Evolutionary conservation across 2,329 filamentous ascomycete genomes (phyloP).

Genomic region (Cladosporium sp.): DNA sequence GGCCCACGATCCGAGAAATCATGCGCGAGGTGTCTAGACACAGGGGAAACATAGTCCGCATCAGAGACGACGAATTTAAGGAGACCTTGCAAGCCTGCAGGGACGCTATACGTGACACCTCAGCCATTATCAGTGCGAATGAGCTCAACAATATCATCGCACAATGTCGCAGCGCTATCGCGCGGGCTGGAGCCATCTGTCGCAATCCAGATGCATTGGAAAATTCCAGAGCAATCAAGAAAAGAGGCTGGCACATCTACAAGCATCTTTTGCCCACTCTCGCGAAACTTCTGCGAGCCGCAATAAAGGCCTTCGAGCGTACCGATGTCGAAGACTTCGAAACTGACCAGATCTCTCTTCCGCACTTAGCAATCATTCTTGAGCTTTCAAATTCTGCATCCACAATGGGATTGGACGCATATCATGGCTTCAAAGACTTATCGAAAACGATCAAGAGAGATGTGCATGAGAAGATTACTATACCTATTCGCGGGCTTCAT

Average conservation of each 20-base stretch:
- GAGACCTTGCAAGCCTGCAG: not conserved
- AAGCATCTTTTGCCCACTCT: constrained; percentile 25
- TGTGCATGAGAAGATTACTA: not conserved
- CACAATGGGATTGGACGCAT: not conserved
- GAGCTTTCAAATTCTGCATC: not conserved
- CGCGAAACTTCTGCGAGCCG: constrained; percentile 17
- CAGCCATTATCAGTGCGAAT: not conserved
- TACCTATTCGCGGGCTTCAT: not conserved
- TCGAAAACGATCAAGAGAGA: constrained; percentile 13
- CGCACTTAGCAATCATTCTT: not conserved
- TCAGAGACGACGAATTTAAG: not conserved
- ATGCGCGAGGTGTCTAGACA: not conserved
- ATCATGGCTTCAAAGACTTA: not conserved
- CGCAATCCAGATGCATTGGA: not conserved
- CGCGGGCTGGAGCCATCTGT: constrained; percentile 8
- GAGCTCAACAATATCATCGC: not conserved
- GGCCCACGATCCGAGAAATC: not conserved
- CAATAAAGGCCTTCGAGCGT: constrained; percentile 15
- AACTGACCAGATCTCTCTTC: constrained; percentile 1
- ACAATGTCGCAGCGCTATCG: constrained; percentile 11
- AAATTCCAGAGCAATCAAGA: constrained; percentile 12
- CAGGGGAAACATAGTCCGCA: not conserved
- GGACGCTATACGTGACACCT: not conserved
- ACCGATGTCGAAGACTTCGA: constrained; percentile 1
- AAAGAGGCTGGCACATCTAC: constrained; percentile 21